Evolutionary conservation across 1,284 basidiomycete genomes (phyloP), one percentile per base, ranked within the genome.

Genomic region (Volvariella surrecta): DNA sequence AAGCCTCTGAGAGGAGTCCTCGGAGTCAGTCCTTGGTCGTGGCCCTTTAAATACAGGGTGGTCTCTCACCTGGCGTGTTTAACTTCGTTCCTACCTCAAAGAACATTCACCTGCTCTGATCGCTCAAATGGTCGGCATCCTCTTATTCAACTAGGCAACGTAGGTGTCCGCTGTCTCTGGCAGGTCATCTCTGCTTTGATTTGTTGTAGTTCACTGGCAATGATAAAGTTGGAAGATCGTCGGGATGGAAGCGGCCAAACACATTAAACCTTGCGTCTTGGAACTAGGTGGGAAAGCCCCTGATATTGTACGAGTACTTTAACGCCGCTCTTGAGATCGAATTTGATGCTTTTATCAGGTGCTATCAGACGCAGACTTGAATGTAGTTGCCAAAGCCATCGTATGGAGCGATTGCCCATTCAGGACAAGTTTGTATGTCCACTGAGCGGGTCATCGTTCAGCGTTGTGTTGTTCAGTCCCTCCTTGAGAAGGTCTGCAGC

Each of bases 251-350:
- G 82, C 82, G 1, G 84, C 82, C 13, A 84, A 83, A 54, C 67
- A 82, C 49, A 67, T 89, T 11, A 87, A 85, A 47, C 79, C 85
- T 6, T 79, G 76, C 44, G 74, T 86, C 0, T 64, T 88, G 21
- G 83, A 82, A 61, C 71, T 88, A 6, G 84, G 85, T 21, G 84
- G 86, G 20, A 89, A 89, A 59, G 74, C 81, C 9, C 84, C 85
- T 6, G 74, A 76, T 2, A 70, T 87, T 39, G 74, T 88, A 46
- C 42, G 67, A 54, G 22, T 18, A 16, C 24, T 18, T 22, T 19
- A 15, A 15, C 13, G 6, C 15, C 8, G n/a, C 34, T 19, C 13
- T 4, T 35, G 6, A 6, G 7, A 35, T n/a, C 34, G 8, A 35
- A 35, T 6, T 35, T 35, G 7, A 15, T 15, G 34, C 15, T 11